Percentiles rank a stretch among this genome's conserved stretches.
Conservation (phyloP, 768 basidiomycete genomes). For the Podaxis sp. region DNA sequence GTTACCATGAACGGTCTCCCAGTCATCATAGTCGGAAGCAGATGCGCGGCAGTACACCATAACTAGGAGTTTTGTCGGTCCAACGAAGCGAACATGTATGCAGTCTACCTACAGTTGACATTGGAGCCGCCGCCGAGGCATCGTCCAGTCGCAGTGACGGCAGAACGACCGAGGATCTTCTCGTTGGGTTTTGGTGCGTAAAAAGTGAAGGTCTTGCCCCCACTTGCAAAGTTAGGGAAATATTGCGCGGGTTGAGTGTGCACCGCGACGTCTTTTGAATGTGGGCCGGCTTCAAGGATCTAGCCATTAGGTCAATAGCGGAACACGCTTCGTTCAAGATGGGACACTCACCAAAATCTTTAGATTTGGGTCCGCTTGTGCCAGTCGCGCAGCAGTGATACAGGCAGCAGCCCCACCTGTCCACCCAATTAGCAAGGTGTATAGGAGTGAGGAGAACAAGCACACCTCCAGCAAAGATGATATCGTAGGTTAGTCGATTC, state of each 20-base stretch:
- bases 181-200: constrained; percentile 41
- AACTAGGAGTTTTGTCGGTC: constrained; percentile 21
- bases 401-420: constrained; percentile 54
- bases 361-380: constrained; percentile 46
- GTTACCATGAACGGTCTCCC: constrained; percentile 48
- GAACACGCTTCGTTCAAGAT: neutral
- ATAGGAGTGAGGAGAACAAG: neutral
- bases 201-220: constrained; percentile 38
- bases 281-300: constrained; percentile 56
- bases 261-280: constrained; percentile 37
- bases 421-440: neutral
- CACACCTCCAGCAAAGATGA: constrained; percentile 57
- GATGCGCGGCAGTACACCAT: constrained; percentile 55
- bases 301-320: constrained; percentile 10
- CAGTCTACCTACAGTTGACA: constrained; percentile 45
- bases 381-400: constrained; percentile 50
- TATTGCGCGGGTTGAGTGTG: constrained; percentile 55
- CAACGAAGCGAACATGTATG: neutral
- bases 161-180: constrained; percentile 36
- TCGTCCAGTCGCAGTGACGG: constrained; percentile 40
- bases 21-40: constrained; percentile 64
- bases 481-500: constrained; percentile 26
- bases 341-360: constrained; percentile 43
- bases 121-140: constrained; percentile 60
- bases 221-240: constrained; percentile 34